Percentiles rank a stretch among this genome's conserved stretches.
phyloP scores from a whole-genome alignment of 345 rosid genomes.

The Gossypium raimondii region DNA sequence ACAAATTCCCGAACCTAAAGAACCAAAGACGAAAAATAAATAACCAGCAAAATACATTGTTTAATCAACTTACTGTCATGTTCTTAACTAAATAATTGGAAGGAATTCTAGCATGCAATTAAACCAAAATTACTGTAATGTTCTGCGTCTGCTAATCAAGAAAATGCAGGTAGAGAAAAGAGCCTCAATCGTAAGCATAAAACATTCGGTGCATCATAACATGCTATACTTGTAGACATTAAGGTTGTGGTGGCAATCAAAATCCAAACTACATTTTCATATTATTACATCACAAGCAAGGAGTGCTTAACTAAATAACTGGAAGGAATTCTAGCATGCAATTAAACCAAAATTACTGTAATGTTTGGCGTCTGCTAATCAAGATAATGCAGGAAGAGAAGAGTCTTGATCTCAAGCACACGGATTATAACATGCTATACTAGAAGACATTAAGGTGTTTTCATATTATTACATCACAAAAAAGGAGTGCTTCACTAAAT shows the following conservation, averaged over 20 bases:
- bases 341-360: too few species aligned
- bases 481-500: too few species aligned
- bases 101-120: not conserved
- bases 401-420: not conserved
- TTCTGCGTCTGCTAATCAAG: not conserved
- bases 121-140: not conserved
- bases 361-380: too few species aligned
- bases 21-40: not conserved
- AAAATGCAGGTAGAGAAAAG: not conserved
- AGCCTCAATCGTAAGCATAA: not conserved
- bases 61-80: not conserved
- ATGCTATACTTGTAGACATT: too few species aligned
- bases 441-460: not conserved
- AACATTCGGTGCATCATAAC: too few species aligned
- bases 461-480: too few species aligned
- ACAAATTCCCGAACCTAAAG: constrained; percentile 67
- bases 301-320: too few species aligned
- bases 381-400: too few species aligned
- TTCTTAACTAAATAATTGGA: not conserved
- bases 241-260: too few species aligned
- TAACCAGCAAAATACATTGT: not conserved
- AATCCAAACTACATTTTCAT: too few species aligned
- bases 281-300: too few species aligned
- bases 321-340: too few species aligned
- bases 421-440: constrained; percentile 18